Evolutionary conservation across 2,329 filamentous ascomycete genomes (phyloP).

Genomic region (Sclerotinia spermophila): DNA sequence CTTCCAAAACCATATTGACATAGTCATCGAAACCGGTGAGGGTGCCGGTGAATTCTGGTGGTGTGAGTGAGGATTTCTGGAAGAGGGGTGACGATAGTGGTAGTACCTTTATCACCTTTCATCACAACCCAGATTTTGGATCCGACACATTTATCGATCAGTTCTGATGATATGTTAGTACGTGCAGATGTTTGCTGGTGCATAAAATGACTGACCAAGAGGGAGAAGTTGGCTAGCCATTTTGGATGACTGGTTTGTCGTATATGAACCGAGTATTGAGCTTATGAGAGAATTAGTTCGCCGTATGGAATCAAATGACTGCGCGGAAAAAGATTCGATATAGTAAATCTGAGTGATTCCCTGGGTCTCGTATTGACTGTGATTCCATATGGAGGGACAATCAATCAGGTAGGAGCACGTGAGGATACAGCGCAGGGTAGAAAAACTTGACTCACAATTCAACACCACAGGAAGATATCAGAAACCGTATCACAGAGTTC

Average conservation of each 20-base stretch:
- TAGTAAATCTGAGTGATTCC: neutral
- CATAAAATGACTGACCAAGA: slow-evolving; percentile 26
- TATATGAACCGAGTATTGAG: neutral
- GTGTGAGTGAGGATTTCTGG: neutral
- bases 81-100: neutral
- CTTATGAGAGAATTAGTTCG: neutral
- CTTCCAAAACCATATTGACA: slow-evolving; percentile 98
- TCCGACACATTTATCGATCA: slow-evolving; percentile 98
- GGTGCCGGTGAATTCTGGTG: slow-evolving; percentile 86
- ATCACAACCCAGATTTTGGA: slow-evolving; percentile 98
- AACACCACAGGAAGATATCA: neutral
- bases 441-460: slow-evolving; percentile 6
- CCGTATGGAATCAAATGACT: neutral
- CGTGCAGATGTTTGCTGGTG: slow-evolving; percentile 29
- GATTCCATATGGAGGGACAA: neutral
- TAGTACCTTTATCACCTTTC: slow-evolving; percentile 93
- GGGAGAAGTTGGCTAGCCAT: slow-evolving; percentile 37
- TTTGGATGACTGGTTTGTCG: slow-evolving; percentile 11
- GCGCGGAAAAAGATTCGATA: neutral
- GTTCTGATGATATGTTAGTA: slow-evolving; percentile 54
- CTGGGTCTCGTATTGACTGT: neutral
- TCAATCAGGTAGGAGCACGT: slow-evolving; percentile 14
- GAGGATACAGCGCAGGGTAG: neutral
- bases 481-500: neutral
- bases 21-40: slow-evolving; percentile 98